Base-by-base conservation (phyloP, 2,329 filamentous ascomycete genomes). In the Ophiostoma quercus region DNA sequence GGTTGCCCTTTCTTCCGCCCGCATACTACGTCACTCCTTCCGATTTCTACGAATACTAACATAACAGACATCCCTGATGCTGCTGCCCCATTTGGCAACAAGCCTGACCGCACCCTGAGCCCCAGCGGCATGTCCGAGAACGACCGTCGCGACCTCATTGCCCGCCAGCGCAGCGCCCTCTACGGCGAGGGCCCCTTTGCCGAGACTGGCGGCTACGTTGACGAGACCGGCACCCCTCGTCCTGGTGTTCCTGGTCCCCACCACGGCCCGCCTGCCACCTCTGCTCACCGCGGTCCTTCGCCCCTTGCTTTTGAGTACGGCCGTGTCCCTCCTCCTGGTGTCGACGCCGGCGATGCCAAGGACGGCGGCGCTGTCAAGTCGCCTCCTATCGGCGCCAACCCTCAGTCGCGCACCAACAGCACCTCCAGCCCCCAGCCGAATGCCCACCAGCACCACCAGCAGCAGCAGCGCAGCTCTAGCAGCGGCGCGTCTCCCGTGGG, bases 111-210 rank as follows among this genome's bases (percentile, higher is more conserved):
- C 79, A 90, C 92, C 76, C 86, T 93, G 82, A 95, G 92, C 82
- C 92, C 92, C 69, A 89, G 89, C 76, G 81, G 84, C 77, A 91
- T 97, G 90, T 96, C 90, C 78, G 95, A 98, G 83, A 94, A 97
- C 76, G 94, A 97, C 77, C 94, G 94, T 76, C 92, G 94, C 76
- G 94, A 98, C 76, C 85, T 98, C 79, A 96, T 98, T 80, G 92
- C 94, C 75, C 94, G 94, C 77, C 95, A 98, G 82, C 93, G 96
- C 80, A 94, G 90, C 80, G 94, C 94, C 74, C 83, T 99, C 74
- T 99, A 98, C 80, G 92, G 93, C 78, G 92, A 92, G 77, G 84
- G 84, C 12, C 79, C 85, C 68, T 90, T 92, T 78, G 88, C 90
- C 77, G 88, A 90, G 74, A 87, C 86, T 74, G 84, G 83, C 73